These are phyloP conservation scores for Trichoderma sp. DNA, from an alignment of 2,329 filamentous ascomycete genomes.

Conservation along the genomic window DNA sequence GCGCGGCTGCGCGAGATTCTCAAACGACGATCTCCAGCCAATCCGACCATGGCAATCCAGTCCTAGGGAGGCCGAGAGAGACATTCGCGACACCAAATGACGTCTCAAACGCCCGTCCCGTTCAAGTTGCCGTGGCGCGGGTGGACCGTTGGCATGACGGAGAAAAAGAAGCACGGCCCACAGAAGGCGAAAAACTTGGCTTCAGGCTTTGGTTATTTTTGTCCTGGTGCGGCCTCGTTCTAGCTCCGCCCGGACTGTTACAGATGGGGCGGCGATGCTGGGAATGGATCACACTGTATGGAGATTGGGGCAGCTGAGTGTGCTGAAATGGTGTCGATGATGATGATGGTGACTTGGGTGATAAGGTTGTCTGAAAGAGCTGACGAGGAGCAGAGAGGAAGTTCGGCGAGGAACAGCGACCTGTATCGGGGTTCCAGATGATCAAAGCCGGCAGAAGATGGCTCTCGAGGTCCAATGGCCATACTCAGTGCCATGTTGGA, in stretches of 20 bases:
- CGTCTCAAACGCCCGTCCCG: not conserved
- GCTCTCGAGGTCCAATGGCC: too few relatives aligned
- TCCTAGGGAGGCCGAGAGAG: not conserved
- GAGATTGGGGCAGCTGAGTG: not conserved
- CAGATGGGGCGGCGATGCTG: constrained; percentile 17
- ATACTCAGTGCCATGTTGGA: too few relatives aligned
- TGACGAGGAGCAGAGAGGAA: too few relatives aligned
- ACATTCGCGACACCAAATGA: constrained; percentile 23
- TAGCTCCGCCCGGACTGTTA: constrained; percentile 19
- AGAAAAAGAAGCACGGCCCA: constrained; percentile 10
- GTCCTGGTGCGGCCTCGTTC: constrained; percentile 10
- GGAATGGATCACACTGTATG: constrained; percentile 22
- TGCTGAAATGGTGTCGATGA: too few relatives aligned
- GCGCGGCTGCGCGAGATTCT: constrained; percentile 1
- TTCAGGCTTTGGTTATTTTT: constrained; percentile 6
- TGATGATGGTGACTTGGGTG: too few relatives aligned
- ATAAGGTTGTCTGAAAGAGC: too few relatives aligned
- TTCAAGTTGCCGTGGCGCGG: not conserved
- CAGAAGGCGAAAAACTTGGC: constrained; percentile 23
- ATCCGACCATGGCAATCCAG: too few relatives aligned
- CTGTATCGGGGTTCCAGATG: too few relatives aligned
- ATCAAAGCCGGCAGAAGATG: too few relatives aligned
- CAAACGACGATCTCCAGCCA: constrained; percentile 1
- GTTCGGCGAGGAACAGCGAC: too few relatives aligned
- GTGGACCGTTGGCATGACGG: constrained; percentile 9